Percentiles rank a stretch among this genome's conserved stretches.
Evolutionary conservation across 768 basidiomycete species (phyloP).

Genomic region (Boletus rufocinnamomeus): DNA sequence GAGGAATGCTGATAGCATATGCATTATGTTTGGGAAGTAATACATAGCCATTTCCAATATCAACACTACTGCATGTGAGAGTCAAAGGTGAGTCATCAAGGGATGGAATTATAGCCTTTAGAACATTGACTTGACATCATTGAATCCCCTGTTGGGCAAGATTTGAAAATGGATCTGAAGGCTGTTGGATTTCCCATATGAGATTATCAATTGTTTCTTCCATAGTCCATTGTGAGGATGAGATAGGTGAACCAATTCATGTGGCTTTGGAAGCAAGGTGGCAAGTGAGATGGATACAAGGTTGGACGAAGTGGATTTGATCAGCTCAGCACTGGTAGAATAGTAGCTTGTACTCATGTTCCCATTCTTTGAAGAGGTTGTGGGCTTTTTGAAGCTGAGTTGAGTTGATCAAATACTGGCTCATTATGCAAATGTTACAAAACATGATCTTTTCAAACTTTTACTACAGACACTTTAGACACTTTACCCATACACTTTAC

Average conservation of each 20-base stretch:
- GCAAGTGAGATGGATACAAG: neutral
- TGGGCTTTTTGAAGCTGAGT: neutral
- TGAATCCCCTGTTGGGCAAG: neutral
- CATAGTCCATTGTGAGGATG: conserved; percentile 7
- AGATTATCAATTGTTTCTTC: neutral
- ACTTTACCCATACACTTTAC: too few relatives aligned
- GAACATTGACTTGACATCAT: neutral
- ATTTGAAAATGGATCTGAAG: neutral
- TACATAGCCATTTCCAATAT: neutral
- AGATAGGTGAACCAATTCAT: neutral
- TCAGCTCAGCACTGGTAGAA: neutral
- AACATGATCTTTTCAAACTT: too few relatives aligned
- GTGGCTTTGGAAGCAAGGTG: neutral
- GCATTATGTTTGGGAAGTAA: neutral
- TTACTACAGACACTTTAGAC: too few relatives aligned
- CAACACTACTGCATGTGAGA: too few relatives aligned
- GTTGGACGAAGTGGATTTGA: neutral
- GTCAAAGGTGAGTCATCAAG: too few relatives aligned
- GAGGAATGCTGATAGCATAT: too few relatives aligned
- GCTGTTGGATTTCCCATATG: neutral
- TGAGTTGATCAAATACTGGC: neutral
- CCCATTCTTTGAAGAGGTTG: neutral
- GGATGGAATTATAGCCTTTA: neutral
- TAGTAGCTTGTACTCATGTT: neutral
- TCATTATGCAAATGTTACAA: too few relatives aligned